These are phyloP conservation scores for Neurospora sp. DNA, from an alignment of 495 filamentous ascomycete genomes.

Conservation along the genomic window DNA sequence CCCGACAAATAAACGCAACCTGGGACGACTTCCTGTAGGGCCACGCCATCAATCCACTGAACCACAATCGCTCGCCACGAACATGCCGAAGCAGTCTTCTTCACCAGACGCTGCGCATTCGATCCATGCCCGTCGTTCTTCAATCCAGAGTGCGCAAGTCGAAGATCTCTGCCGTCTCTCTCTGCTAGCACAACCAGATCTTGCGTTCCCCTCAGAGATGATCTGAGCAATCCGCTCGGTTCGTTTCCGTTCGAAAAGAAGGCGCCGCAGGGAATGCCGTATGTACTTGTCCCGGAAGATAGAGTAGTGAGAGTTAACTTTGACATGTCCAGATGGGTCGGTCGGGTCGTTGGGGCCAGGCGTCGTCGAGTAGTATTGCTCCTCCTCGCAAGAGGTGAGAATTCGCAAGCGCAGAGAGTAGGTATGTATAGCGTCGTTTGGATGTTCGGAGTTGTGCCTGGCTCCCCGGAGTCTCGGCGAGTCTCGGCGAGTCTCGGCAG, in stretches of 20 bases:
- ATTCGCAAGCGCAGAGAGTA: background rate
- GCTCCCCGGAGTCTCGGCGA: no score
- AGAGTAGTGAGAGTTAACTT: background rate
- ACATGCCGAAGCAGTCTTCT: background rate
- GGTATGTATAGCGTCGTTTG: no score
- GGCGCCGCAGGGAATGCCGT: background rate
- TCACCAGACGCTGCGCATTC: background rate
- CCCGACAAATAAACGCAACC: background rate
- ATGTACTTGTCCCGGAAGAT: background rate
- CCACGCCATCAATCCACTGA: background rate
- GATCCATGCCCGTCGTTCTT: background rate
- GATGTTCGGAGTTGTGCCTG: no score
- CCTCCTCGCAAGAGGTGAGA: background rate
- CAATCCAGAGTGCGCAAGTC: background rate
- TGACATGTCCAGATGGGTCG: background rate
- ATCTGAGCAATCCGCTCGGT: background rate
- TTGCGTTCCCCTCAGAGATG: background rate
- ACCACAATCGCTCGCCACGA: background rate
- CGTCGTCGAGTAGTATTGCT: background rate
- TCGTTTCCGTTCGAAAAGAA: background rate
- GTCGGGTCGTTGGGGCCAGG: background rate
- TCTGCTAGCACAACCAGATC: background rate
- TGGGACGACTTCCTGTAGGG: background rate
- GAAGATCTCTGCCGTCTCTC: background rate
- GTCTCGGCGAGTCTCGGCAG: no score